These are phyloP conservation scores for Phytophthora hibernalis DNA, from an alignment of 352 stramenopile species.

Conservation along the genomic window DNA sequence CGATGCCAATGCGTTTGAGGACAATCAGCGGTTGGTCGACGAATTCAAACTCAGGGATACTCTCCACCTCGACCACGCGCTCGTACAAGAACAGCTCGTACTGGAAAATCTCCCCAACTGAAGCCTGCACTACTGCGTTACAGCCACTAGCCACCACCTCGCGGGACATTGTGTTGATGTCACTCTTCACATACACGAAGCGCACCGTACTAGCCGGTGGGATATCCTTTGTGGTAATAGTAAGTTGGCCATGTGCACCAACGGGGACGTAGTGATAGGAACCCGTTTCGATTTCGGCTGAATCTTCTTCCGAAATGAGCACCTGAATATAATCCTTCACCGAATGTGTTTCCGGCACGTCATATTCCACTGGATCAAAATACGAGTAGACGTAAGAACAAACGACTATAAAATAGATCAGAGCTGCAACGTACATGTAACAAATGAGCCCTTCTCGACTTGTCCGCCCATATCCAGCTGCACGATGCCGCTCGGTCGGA, in stretches of 20 bases:
- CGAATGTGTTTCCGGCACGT: constrained; percentile 83
- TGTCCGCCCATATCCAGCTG: constrained; percentile 86
- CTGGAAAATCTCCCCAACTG: constrained; percentile 89
- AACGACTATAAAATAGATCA: background rate
- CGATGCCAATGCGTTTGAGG: constrained; percentile 86
- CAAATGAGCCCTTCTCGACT: constrained; percentile 84
- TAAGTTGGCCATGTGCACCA: constrained; percentile 72
- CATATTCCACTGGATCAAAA: constrained; percentile 70
- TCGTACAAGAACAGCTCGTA: constrained; percentile 90
- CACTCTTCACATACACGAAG: constrained; percentile 89
- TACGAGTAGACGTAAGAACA: constrained; percentile 5
- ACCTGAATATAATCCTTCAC: constrained; percentile 90
- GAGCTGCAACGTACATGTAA: constrained; percentile 61
- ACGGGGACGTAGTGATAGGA: constrained; percentile 79
- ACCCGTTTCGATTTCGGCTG: constrained; percentile 74
- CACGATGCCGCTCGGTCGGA: constrained; percentile 84
- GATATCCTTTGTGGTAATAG: constrained; percentile 81
- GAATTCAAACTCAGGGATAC: constrained; percentile 87
- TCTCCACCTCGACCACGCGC: constrained; percentile 89
- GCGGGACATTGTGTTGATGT: constrained; percentile 88
- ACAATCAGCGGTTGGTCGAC: constrained; percentile 88
- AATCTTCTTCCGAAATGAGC: constrained; percentile 78
- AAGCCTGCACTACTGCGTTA: constrained; percentile 85
- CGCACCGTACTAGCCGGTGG: constrained; percentile 70
- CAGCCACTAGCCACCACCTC: constrained; percentile 87